phyloP scores from a whole-genome alignment of 2,329 filamentous ascomycete species.

The Karstenula rhodostoma region DNA sequence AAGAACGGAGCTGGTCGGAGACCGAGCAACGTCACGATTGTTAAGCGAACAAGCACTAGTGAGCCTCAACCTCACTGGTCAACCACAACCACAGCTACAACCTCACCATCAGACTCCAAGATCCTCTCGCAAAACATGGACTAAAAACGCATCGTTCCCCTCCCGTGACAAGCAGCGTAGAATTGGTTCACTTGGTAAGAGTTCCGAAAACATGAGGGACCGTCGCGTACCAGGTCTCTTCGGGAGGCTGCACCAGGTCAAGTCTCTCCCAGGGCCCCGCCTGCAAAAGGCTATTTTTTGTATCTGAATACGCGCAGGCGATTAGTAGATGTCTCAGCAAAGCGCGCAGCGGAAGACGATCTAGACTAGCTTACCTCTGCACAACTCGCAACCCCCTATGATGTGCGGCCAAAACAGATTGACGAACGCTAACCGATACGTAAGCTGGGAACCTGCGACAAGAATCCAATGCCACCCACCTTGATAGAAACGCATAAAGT shows the following conservation, averaged over 20 bases:
- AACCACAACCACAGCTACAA: neutral
- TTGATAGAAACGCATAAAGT: slow-evolving; percentile 9
- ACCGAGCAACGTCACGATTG: slow-evolving; percentile 22
- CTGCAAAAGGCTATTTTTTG: neutral
- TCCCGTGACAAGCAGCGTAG: neutral
- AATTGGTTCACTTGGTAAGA: slow-evolving; percentile 1
- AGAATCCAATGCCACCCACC: neutral
- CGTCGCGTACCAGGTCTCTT: slow-evolving; percentile 7
- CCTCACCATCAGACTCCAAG: neutral
- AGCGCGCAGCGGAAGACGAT: neutral
- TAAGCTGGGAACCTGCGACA: neutral
- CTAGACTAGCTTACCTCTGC: slow-evolving; percentile 3
- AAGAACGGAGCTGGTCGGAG: slow-evolving; percentile 10
- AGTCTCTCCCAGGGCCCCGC: slow-evolving; percentile 1
- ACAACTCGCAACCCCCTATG: slow-evolving; percentile 8
- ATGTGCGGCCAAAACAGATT: slow-evolving; percentile 12
- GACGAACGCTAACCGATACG: neutral
- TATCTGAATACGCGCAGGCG: neutral
- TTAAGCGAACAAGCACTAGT: slow-evolving; percentile 12
- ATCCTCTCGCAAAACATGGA: neutral
- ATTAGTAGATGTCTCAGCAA: neutral
- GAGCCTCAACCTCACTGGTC: neutral
- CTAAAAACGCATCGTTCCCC: neutral
- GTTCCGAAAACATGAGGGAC: slow-evolving; percentile 5
- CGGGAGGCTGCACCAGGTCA: slow-evolving; percentile 5